phyloP scores from a whole-genome alignment of 2,329 filamentous ascomycete genomes.

The Sphaerostilbella broomeana region DNA sequence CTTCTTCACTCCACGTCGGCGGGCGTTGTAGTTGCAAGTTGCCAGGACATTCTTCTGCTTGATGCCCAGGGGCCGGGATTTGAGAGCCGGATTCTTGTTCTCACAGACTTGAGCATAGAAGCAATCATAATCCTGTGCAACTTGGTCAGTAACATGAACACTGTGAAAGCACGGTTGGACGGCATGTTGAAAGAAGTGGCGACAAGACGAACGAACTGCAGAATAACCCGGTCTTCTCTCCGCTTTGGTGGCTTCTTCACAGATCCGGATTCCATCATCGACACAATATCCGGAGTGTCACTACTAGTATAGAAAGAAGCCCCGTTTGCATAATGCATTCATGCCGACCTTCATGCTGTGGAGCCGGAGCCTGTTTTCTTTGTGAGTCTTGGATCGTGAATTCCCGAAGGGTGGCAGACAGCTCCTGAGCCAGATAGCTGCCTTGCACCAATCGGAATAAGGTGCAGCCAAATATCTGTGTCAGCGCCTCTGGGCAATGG shows the following conservation, averaged over 20 bases:
- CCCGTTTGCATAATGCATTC: no score
- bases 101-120: slow-evolving; percentile 94
- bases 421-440: no score
- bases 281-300: not conserved
- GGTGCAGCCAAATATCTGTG: no score
- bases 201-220: slow-evolving; percentile 65
- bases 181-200: not conserved
- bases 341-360: no score
- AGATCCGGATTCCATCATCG: slow-evolving; percentile 6
- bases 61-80: slow-evolving; percentile 68
- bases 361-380: no score
- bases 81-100: slow-evolving; percentile 67
- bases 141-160: slow-evolving; percentile 10
- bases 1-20: slow-evolving; percentile 67
- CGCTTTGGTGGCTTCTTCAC: slow-evolving; percentile 31
- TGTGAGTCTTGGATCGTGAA: no score
- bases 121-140: slow-evolving; percentile 67
- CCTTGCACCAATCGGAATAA: no score
- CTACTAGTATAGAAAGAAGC: no score
- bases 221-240: slow-evolving; percentile 61
- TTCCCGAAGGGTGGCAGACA: no score
- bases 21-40: slow-evolving; percentile 90
- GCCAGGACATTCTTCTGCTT: slow-evolving; percentile 91
- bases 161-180: not conserved
- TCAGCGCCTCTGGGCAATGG: no score